Base-by-base conservation (phyloP, 352 stramenopile genomes). In the Blastocystis sp. region DNA sequence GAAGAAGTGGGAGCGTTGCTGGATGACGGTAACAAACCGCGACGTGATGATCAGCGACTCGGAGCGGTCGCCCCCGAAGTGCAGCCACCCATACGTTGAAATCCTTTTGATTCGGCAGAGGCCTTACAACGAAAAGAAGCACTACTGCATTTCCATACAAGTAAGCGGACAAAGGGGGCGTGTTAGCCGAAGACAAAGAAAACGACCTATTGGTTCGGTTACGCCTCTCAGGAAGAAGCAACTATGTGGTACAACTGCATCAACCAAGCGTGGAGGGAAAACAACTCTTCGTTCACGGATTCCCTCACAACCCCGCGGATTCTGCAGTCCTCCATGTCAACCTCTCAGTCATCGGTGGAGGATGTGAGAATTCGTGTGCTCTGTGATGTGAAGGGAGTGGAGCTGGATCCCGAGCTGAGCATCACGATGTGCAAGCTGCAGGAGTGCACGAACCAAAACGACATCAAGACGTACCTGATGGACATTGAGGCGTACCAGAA, bases 401-500 rank as follows among this genome's bases (percentile, higher is more conserved):
- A 81, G 43, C 38, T 81, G 28, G 71, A 81, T 21, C 71, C 71
- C 10, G 41, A 81, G 21, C 43, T 81, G 45, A 64, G 71, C 17
- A 45, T 81, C 21, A 81, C 66, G 21, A 62, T 81, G 45, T 81
- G 71, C 43, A 81, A 81, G 45, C 28, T 81, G 45, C 7, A 62
- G 2, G 71, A 81, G 19, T 66, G 43, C 1, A 81, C 11, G 21
- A 59, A 81, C 45, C 71, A 81, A 65, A 34, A 56, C 19, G 48
- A 53, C 10, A 53, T 81, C 11, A 81, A 81, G 56, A 81, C 5
- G 21, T 64, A 65, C 48, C 59, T 81, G 14, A 64, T 81, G 71
- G 71, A 81, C 10, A 34, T 81, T 40, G 71, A 81, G 60, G 43
- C 48, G 19, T 81, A 81, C 66, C 71, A 81, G 23, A 81, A 81